A percentile compares a stretch with the other conserved stretches of the same genome.
Evolutionary conservation across 441 rosid species (phyloP).

Genomic region (Erodium trifolium): DNA sequence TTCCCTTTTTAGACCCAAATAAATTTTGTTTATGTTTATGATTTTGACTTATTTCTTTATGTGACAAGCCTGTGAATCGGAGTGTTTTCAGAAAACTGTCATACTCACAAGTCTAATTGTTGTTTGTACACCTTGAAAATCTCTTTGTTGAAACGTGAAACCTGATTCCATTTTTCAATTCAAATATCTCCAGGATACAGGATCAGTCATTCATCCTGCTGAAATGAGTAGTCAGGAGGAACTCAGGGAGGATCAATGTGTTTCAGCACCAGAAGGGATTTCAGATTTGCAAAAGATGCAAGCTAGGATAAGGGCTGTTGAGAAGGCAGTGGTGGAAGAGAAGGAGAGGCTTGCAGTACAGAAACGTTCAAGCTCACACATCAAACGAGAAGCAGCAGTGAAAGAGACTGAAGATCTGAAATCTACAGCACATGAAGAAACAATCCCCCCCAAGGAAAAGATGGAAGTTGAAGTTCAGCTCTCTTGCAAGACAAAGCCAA

Average conservation of each 20-base stretch:
- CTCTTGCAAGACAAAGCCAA: constrained; percentile 30
- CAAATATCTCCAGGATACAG: constrained; percentile 36
- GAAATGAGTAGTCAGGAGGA: constrained; percentile 23
- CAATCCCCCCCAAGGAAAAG: constrained; percentile 24
- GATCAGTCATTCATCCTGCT: constrained; percentile 25
- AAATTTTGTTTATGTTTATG: background rate
- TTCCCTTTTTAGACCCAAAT: constrained; percentile 6
- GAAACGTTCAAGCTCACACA: constrained; percentile 26
- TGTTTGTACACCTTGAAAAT: background rate
- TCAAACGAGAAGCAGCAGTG: constrained; percentile 21
- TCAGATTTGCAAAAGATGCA: constrained; percentile 62
- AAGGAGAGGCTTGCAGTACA: constrained; percentile 35
- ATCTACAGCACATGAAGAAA: constrained; percentile 15
- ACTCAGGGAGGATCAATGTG: constrained; percentile 17
- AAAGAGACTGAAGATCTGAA: constrained; percentile 20
- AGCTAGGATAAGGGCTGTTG: constrained; percentile 55
- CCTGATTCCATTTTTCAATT: constrained; percentile 5
- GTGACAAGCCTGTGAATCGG: background rate
- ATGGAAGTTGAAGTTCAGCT: constrained; percentile 28
- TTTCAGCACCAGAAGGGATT: constrained; percentile 34
- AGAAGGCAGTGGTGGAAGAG: constrained; percentile 52
- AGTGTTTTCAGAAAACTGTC: background rate
- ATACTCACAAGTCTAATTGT: background rate
- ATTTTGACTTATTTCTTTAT: background rate
- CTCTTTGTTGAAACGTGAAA: background rate